Evolutionary conservation across 345 rosid genomes (phyloP), one percentile per base, ranked within the genome.

Genomic region (Trapa incisa): DNA sequence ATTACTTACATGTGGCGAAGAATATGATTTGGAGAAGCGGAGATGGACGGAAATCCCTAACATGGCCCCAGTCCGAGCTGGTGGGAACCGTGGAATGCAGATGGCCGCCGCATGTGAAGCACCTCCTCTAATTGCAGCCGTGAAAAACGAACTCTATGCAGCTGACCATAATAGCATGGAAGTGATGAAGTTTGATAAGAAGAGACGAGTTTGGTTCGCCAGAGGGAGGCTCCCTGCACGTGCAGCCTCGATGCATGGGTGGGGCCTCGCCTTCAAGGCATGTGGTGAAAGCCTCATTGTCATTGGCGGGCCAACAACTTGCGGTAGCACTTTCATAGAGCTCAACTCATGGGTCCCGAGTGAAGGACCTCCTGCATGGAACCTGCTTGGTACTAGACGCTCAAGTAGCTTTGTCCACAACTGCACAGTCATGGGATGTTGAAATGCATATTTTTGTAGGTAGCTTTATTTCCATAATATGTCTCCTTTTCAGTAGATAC

Each of bases 391-490:
- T 38, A 80, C 81, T 70, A 89, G 83, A 80, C 94, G 77, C 33
- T 91, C 85, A 0, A 82, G 79, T 67, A 91, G 82, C 81, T 91
- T 91, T 73, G 97, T 91, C 65, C 89, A 87, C 83, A 91, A 91
- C 79, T 91, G 97, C 64, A 92, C 97, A 29, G 94, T 91, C 67
- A 91, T 91, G 96, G 96, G 97, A 64, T 92, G 98, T 84, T 92
- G 81, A 66, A 4, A 39, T 5, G 35, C 60, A 54, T 33, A n/a
- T 54, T 54, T 41, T 22, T 7, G 54, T 41, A 41, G 6, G 7
- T 8, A 41, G 43, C 43, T 3, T 41, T 41, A n/a, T 53, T 53
- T 41, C 17, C 29, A 53, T 8, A 22, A 22, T 41, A 0, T 8
- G 4, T 41, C 2, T 41, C 6, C 7, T 41, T 1, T 41, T 41